Evolutionary conservation across 371 early-diverging fungal species (phyloP).

Genomic region (Actinomortierella wolfii): DNA sequence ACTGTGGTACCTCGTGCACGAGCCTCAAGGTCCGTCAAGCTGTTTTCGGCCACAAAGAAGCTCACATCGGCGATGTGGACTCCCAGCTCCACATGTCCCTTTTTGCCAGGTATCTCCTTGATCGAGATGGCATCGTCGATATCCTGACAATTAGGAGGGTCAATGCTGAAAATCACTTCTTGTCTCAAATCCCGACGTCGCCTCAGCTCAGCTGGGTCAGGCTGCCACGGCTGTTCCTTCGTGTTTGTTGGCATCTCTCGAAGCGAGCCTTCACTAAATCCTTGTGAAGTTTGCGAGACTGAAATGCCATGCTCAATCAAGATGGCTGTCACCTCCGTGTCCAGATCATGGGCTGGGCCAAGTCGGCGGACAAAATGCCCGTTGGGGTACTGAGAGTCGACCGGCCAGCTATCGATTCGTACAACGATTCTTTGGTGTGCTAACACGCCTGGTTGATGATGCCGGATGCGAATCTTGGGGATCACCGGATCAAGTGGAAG

Average conservation of each 20-base stretch:
- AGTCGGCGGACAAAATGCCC: conserved; percentile 91
- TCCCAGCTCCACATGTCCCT: conserved; percentile 76
- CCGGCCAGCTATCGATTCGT: conserved; percentile 87
- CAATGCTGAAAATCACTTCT: conserved; percentile 70
- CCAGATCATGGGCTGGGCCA: conserved; percentile 71
- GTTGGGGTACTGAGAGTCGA: conserved; percentile 78
- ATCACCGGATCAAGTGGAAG: conserved; percentile 82
- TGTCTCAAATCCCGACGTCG: conserved; percentile 59
- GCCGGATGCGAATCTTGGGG: conserved; percentile 91
- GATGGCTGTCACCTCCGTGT: conserved; percentile 78
- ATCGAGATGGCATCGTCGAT: conserved; percentile 95
- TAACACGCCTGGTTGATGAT: conserved; percentile 74
- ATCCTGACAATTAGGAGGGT: conserved; percentile 93
- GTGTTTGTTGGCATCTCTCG: conserved; percentile 74
- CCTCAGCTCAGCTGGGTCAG: conserved; percentile 56
- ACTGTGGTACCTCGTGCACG: conserved; percentile 90
- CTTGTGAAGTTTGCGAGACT: conserved; percentile 71
- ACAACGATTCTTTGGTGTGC: conserved; percentile 84
- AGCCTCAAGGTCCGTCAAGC: conserved; percentile 90
- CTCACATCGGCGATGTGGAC: conserved; percentile 99
- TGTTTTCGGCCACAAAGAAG: conserved; percentile 83
- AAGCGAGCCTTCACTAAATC: conserved; percentile 67
- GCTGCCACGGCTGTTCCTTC: conserved; percentile 59
- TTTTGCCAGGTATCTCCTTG: conserved; percentile 38
- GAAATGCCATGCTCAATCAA: conserved; percentile 81